These are phyloP conservation scores for Colletotrichum incanum DNA, from an alignment of 2,329 filamentous ascomycete species.

Conservation along the genomic window DNA sequence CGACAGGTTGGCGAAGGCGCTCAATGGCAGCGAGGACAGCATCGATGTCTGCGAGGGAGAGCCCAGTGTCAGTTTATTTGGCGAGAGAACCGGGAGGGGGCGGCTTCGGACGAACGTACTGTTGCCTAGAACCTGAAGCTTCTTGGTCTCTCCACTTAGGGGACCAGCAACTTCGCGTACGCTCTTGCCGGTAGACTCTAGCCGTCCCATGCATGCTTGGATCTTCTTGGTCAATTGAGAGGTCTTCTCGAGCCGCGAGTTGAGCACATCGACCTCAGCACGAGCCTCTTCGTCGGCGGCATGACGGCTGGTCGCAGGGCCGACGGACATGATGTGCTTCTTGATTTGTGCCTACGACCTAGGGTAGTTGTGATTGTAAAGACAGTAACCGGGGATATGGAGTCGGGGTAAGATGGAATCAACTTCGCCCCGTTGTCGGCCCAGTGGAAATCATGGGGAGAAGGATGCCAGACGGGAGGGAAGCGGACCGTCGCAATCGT, in stretches of 20 bases:
- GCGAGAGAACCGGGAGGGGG: background rate
- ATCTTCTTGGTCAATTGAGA: slow-evolving; percentile 96
- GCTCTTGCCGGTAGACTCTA: slow-evolving; percentile 91
- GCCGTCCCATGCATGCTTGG: slow-evolving; percentile 84
- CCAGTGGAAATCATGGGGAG: background rate
- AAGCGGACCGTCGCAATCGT: background rate
- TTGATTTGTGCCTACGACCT: background rate
- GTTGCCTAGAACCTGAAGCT: slow-evolving; percentile 86
- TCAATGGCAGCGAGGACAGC: slow-evolving; percentile 89
- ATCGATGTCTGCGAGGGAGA: slow-evolving; percentile 78
- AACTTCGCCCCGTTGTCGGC: background rate
- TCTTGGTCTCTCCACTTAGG: slow-evolving; percentile 92
- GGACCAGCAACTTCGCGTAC: slow-evolving; percentile 94
- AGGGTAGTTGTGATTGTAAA: background rate
- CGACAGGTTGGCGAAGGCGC: slow-evolving; percentile 88
- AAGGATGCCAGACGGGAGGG: background rate
- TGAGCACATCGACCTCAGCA: slow-evolving; percentile 79
- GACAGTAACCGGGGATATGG: background rate
- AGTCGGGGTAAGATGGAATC: background rate
- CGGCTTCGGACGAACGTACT: slow-evolving; percentile 67
- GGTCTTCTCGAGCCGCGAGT: slow-evolving; percentile 89
- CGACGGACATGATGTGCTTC: slow-evolving; percentile 65
- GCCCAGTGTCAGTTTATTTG: slow-evolving; percentile 43
- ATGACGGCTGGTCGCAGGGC: slow-evolving; percentile 62
- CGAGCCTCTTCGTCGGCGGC: slow-evolving; percentile 77